Evolutionary conservation across 352 stramenopile species (phyloP).

Genomic region (Phytophthora pistaciae): DNA sequence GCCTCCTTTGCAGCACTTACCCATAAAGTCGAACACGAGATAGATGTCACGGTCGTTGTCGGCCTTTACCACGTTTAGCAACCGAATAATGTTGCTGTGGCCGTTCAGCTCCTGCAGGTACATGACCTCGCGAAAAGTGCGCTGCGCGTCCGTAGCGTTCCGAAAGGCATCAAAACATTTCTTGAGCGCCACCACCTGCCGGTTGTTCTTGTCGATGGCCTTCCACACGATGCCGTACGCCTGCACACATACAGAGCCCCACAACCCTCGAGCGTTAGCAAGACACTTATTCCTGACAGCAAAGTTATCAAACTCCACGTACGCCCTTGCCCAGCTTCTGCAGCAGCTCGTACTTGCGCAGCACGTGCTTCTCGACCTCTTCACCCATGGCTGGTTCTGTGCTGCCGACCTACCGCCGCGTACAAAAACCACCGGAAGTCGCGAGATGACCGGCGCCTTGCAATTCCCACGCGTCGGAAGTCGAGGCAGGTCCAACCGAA

Average conservation of each 20-base stretch:
- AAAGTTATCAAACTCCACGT: constrained; percentile 11
- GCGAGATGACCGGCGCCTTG: constrained; percentile 7
- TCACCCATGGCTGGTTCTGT: constrained; percentile 76
- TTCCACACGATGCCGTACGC: constrained; percentile 98
- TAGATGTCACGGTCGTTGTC: constrained; percentile 98
- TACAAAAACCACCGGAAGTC: constrained; percentile 19
- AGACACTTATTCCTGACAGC: constrained; percentile 3
- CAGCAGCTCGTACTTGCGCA: constrained; percentile 94
- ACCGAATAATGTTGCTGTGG: constrained; percentile 95
- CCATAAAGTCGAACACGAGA: constrained; percentile 97
- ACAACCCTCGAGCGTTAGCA: constrained; percentile 10
- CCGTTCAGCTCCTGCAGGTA: constrained; percentile 94
- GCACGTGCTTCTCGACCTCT: constrained; percentile 94
- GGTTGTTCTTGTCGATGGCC: constrained; percentile 94
- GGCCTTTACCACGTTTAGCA: constrained; percentile 95
- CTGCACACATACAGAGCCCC: constrained; percentile 37
- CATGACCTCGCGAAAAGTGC: constrained; percentile 97
- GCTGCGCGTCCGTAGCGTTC: constrained; percentile 95
- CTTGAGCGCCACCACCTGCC: constrained; percentile 94
- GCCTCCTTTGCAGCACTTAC: constrained; percentile 39
- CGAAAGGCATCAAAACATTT: constrained; percentile 98
- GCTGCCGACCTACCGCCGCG: constrained; percentile 2
- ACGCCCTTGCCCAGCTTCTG: constrained; percentile 95
- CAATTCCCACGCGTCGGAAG: constrained; percentile 9
- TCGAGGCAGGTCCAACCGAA: constrained; percentile 21